Base-by-base conservation (phyloP, 768 basidiomycete genomes). In the Albatrellus ellisii region DNA sequence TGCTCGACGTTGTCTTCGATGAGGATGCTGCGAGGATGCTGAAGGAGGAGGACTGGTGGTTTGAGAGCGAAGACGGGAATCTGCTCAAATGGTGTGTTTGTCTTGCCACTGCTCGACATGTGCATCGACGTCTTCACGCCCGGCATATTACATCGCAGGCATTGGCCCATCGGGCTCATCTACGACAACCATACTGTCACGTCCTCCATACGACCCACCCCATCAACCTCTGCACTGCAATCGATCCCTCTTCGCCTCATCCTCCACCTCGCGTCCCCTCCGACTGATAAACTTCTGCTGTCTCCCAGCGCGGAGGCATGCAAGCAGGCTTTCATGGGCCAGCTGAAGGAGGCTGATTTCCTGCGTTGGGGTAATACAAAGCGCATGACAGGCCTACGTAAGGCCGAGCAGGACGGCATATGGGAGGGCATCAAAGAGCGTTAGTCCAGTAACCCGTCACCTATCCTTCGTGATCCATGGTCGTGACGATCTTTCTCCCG, bases 341-440 rank as follows among this genome's bases (percentile, higher is more conserved):
- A 92, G 56, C 60, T 94, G 33, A 95, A 98, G 55, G 94, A 99
- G 59, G 92, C 89, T 0, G 95, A 99, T 58, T 97, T 95, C 56
- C 78, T 95, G 36, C 72, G 94, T 36, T 98, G 91, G 90, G 88
- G 95, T 1, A 95, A 84, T 61, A 92, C 89, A 15, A 88, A 89
- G 56, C 75, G 90, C 26, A 88, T 97, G 66, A 97, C 90, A 1
- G 77, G 85, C 14, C 68, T 99, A 26, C 65, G 90, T 41, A 88
- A 91, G 59, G 77, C 73, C 20, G 94, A 98, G 55, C 87, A 98
- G 56, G 95, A 99, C 57, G 89, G 81, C 1, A 75, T 97, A 42
- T 99, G 95, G 95, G 90, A 95, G 53, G 91, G 91, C 6, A 83
- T 99, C 48, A 81, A 82, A 63, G 83, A 89, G 53, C 88, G 94